Evolutionary conservation across 257 asterid genomes (phyloP), one percentile per base, ranked within the genome.

Genomic region (Nicotiana sylvestris): DNA sequence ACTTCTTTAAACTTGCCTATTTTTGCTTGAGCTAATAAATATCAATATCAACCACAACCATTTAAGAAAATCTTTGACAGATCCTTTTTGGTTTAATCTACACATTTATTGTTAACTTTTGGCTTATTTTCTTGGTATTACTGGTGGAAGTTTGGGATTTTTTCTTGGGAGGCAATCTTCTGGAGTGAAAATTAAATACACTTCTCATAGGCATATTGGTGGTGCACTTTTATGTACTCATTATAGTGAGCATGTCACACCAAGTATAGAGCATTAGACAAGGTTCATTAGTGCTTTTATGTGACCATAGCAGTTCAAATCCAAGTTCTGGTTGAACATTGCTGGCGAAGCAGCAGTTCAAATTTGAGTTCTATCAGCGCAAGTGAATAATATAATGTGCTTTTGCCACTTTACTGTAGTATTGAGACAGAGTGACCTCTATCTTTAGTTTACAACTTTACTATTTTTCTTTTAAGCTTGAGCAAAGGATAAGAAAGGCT

Each of bases 71-170:
- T 21, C 68, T 7, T 77, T 58, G 43, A 17, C 15, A 56, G 33
- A 77, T 12, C 37, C 55, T 17, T 17, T 58, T 12, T 77, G 68
- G 81, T 77, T 77, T 66, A 15, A 56, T 18, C 81, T 56, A 77
- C 68, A 56, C 12, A 30, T 77, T 29, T 53, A 43, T 77, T 77
- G 81, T 57, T 68, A 77, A 77, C 56, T 16, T 58, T 29, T 58
- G 37, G 81, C 67, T 58, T 77, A 30, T 35, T 8, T 56, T n/a
- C 18, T 77, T 1, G 81, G 81, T 56, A 9, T 77, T 25, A 30
- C 11, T 57, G 81, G 81, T 35, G 68, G 81, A 56, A 64, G 51
- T 55, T 30, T 78, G 81, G 69, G 81, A 35, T 78, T 78, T 60
- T 21, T 32, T 9, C 81, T 78, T 4, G 55, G 68, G 33, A 78